Percentiles rank a stretch among this genome's conserved stretches.
Conservation (phyloP, 371 early-diverging fungal genomes). For the Mortierella sp. region DNA sequence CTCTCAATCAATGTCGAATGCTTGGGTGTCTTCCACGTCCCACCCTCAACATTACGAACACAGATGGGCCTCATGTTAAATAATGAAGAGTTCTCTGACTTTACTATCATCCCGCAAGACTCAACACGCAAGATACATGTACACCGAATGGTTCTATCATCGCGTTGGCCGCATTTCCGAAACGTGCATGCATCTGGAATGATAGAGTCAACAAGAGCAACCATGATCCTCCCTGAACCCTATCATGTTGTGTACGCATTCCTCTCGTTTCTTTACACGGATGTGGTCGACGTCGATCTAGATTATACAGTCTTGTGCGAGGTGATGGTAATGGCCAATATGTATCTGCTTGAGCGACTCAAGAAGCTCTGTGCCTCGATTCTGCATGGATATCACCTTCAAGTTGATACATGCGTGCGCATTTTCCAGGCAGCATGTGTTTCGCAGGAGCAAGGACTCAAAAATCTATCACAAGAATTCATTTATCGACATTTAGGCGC, state of each 20-base stretch:
- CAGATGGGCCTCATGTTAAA: constrained; percentile 69
- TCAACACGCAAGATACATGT: constrained; percentile 66
- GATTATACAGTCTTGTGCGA: constrained; percentile 65
- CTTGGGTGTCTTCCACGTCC: constrained; percentile 69
- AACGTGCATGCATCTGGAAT: constrained; percentile 76
- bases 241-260: constrained; percentile 70
- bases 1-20: constrained; percentile 70
- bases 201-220: constrained; percentile 68
- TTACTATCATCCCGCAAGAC: constrained; percentile 64
- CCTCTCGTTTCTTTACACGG: constrained; percentile 76
- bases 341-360: constrained; percentile 72
- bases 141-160: constrained; percentile 73
- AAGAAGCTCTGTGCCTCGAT: constrained; percentile 70
- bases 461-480: constrained; percentile 65
- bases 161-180: constrained; percentile 81
- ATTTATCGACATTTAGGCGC: constrained; percentile 69
- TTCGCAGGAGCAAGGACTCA: constrained; percentile 68
- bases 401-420: constrained; percentile 63
- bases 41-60: constrained; percentile 57
- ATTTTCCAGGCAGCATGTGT: constrained; percentile 72
- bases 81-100: constrained; percentile 72
- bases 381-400: constrained; percentile 64
- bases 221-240: constrained; percentile 73
- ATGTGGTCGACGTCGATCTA: constrained; percentile 63
- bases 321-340: constrained; percentile 72